These are phyloP conservation scores for Phytophthora tentaculata DNA, from an alignment of 352 stramenopile genomes.

Conservation along the genomic window DNA sequence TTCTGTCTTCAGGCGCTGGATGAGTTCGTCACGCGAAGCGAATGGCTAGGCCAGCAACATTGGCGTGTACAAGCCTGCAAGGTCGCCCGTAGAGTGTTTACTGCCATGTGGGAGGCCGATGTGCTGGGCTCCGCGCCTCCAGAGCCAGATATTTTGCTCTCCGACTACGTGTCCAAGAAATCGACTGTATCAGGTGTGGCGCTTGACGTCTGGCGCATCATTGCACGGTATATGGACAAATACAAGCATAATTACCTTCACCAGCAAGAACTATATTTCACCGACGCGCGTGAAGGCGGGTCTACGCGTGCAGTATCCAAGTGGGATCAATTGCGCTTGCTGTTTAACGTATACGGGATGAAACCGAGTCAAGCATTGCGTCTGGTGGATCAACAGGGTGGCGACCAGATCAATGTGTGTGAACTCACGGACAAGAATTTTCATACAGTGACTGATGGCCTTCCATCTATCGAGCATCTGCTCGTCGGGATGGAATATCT, in stretches of 20 bases:
- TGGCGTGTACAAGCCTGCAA: conserved; percentile 61
- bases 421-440: conserved; percentile 39
- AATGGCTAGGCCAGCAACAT: conserved; percentile 34
- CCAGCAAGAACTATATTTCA: conserved; percentile 66
- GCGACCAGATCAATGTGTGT: conserved; percentile 5
- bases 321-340: conserved; percentile 42
- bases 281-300: conserved; percentile 22
- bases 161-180: conserved; percentile 48
- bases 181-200: conserved; percentile 47
- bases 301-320: conserved; percentile 24
- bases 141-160: conserved; percentile 44
- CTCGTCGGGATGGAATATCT: conserved; percentile 52
- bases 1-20: conserved; percentile 80
- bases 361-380: conserved; percentile 45
- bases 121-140: conserved; percentile 23
- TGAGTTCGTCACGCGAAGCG: conserved; percentile 63
- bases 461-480: conserved; percentile 36
- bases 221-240: conserved; percentile 62
- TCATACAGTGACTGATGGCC: conserved; percentile 20
- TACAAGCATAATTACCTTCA: conserved; percentile 76
- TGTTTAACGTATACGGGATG: conserved; percentile 65
- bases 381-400: conserved; percentile 29
- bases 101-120: conserved; percentile 57
- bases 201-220: conserved; percentile 62
- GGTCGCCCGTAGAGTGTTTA: conserved; percentile 62